These are phyloP conservation scores for Lipomyces yamadae DNA, from an alignment of 805 yeast genomes.

Conservation along the genomic window DNA sequence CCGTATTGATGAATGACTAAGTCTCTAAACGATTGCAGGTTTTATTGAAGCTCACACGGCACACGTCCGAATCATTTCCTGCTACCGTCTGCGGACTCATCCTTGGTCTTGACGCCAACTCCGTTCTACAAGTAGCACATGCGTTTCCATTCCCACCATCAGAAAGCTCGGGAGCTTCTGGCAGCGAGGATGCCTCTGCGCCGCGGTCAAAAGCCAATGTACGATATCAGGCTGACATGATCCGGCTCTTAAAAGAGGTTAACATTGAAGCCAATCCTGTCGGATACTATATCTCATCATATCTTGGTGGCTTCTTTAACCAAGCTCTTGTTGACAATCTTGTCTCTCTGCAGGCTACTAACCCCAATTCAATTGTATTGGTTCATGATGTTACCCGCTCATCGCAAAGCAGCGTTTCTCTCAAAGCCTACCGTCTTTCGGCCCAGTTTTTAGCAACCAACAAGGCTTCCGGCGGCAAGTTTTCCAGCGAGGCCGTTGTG, in stretches of 20 bases:
- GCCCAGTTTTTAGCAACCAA: constrained; percentile 60
- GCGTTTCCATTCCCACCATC: constrained; percentile 66
- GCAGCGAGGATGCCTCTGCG: constrained; percentile 63
- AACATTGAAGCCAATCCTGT: constrained; percentile 71
- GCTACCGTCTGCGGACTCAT: constrained; percentile 70
- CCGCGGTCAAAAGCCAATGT: constrained; percentile 65
- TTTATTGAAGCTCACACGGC: constrained; percentile 66
- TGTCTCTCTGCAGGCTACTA: constrained; percentile 64
- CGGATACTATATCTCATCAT: constrained; percentile 81
- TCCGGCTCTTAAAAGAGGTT: constrained; percentile 63
- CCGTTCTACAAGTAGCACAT: constrained; percentile 57
- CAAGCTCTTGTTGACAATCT: constrained; percentile 67
- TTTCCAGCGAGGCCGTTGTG: constrained; percentile 67
- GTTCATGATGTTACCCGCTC: constrained; percentile 61
- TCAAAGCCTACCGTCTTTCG: constrained; percentile 73
- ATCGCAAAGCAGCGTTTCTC: constrained; percentile 62
- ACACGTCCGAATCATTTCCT: constrained; percentile 67
- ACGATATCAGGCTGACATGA: constrained; percentile 70
- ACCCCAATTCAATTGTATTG: constrained; percentile 58
- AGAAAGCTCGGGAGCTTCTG: constrained; percentile 37
- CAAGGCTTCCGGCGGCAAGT: constrained; percentile 56
- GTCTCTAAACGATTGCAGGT: constrained; percentile 38
- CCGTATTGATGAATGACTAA: constrained; percentile 30
- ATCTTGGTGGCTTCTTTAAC: constrained; percentile 71
- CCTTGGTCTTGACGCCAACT: constrained; percentile 65